These are phyloP conservation scores for Pleurotus citrinopileatus DNA, from an alignment of 768 basidiomycete species.

Conservation along the genomic window DNA sequence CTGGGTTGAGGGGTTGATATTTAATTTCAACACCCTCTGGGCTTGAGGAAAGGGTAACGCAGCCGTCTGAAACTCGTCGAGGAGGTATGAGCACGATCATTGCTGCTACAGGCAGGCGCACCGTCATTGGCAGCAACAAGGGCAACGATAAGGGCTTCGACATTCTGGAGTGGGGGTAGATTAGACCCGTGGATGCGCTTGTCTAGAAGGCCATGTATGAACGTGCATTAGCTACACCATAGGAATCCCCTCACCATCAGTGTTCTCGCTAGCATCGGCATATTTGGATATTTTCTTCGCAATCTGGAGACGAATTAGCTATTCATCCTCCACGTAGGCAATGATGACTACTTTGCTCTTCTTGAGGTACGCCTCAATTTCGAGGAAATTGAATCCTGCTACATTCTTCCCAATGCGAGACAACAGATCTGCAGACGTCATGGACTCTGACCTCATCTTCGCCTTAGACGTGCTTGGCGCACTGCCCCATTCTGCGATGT, in stretches of 20 bases:
- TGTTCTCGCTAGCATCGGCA: conserved; percentile 40
- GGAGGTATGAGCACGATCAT: not conserved
- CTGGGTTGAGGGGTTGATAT: conserved; percentile 92
- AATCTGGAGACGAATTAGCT: conserved; percentile 34
- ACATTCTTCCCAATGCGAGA: conserved; percentile 63
- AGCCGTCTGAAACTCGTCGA: conserved; percentile 55
- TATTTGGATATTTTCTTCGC: conserved; percentile 87
- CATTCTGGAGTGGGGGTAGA: conserved; percentile 71
- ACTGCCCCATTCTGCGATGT: conserved; percentile 53
- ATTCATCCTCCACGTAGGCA: not conserved
- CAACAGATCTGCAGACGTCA: conserved; percentile 67
- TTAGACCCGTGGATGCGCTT: conserved; percentile 33
- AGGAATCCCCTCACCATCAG: not conserved
- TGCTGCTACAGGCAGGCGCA: conserved; percentile 23
- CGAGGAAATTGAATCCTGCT: conserved; percentile 78
- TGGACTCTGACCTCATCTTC: conserved; percentile 47
- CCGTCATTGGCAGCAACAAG: conserved; percentile 80
- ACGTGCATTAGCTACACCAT: conserved; percentile 8
- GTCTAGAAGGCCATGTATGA: too few relatives aligned
- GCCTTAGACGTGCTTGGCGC: conserved; percentile 18
- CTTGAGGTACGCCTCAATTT: conserved; percentile 77
- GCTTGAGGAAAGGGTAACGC: conserved; percentile 56
- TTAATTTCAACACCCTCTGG: conserved; percentile 63
- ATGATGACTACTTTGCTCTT: conserved; percentile 68
- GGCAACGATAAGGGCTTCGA: conserved; percentile 77